Percentiles rank a stretch among this genome's conserved stretches.
Evolutionary conservation across 371 early-diverging fungal species (phyloP).

Genomic region (Capillidium rhysosporum): DNA sequence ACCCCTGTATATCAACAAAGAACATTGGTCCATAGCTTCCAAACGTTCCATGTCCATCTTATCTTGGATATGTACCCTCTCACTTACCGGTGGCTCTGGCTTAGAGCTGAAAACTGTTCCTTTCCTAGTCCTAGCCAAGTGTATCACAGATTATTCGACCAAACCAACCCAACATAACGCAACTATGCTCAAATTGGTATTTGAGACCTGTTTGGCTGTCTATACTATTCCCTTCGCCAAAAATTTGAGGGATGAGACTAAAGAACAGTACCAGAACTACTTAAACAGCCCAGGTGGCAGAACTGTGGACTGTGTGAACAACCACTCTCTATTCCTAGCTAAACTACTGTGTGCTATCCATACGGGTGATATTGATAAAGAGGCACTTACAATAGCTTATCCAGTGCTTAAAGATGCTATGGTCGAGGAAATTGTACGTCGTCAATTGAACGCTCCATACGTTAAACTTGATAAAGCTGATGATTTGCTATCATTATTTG

Average conservation of each 20-base stretch:
- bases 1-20: constrained; percentile 16
- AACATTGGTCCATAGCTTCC: constrained; percentile 18
- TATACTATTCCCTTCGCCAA: constrained; percentile 6
- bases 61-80: constrained; percentile 17
- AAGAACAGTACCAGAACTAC: neutral
- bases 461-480: constrained; percentile 3
- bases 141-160: constrained; percentile 11
- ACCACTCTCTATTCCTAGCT: neutral
- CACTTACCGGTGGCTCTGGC: constrained; percentile 17
- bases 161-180: constrained; percentile 14
- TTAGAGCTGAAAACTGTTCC: constrained; percentile 17
- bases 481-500: neutral
- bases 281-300: neutral
- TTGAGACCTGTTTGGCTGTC: constrained; percentile 19
- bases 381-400: constrained; percentile 10
- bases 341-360: neutral
- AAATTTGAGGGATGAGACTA: neutral
- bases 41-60: constrained; percentile 18
- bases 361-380: neutral
- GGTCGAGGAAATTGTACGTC: constrained; percentile 16
- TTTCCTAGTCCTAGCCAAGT: constrained; percentile 14
- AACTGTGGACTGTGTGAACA: neutral
- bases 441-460: constrained; percentile 12
- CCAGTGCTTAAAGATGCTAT: neutral
- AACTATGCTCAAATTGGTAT: constrained; percentile 14